A percentile compares a stretch with the other conserved stretches of the same genome.
Evolutionary conservation across 768 basidiomycete species (phyloP).

Genomic region (Tricholoma furcatifolium): DNA sequence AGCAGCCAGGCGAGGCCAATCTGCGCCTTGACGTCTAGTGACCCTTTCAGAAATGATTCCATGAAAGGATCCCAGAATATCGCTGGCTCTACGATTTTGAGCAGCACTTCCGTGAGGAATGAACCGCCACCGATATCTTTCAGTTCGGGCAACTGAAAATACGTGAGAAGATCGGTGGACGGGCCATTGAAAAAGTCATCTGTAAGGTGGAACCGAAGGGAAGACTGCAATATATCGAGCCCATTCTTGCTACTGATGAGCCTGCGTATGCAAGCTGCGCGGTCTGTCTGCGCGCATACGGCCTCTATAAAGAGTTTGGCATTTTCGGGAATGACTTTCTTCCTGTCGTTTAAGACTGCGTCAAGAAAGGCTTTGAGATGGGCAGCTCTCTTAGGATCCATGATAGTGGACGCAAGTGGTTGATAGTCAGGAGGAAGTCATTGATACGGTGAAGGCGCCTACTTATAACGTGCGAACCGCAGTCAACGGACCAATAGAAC

Average conservation of each 20-base stretch:
- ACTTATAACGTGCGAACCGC: too few relatives aligned
- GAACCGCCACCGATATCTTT: slow-evolving; percentile 32
- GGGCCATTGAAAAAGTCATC: slow-evolving; percentile 35
- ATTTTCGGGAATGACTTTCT: background rate
- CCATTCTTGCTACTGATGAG: slow-evolving; percentile 33
- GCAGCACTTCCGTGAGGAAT: slow-evolving; percentile 34
- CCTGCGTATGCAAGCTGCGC: slow-evolving; percentile 31
- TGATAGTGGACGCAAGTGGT: background rate
- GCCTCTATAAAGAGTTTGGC: slow-evolving; percentile 37
- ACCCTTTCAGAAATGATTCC: slow-evolving; percentile 27
- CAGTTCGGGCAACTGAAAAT: slow-evolving; percentile 33
- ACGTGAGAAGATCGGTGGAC: slow-evolving; percentile 30
- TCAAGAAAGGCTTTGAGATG: background rate
- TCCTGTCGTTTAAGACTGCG: background rate
- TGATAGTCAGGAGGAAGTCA: background rate
- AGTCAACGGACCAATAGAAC: too few relatives aligned
- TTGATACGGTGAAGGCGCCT: background rate
- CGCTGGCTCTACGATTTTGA: slow-evolving; percentile 39
- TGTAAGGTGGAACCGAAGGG: slow-evolving; percentile 36
- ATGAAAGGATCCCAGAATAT: slow-evolving; percentile 41
- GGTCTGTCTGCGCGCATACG: slow-evolving; percentile 32
- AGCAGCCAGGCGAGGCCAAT: slow-evolving; percentile 35
- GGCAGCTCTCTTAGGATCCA: background rate
- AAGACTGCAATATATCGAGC: slow-evolving; percentile 31
- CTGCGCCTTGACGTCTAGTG: slow-evolving; percentile 25